Evolutionary conservation across 2,329 filamentous ascomycete genomes (phyloP).

Genomic region (Talaromyces sp.): DNA sequence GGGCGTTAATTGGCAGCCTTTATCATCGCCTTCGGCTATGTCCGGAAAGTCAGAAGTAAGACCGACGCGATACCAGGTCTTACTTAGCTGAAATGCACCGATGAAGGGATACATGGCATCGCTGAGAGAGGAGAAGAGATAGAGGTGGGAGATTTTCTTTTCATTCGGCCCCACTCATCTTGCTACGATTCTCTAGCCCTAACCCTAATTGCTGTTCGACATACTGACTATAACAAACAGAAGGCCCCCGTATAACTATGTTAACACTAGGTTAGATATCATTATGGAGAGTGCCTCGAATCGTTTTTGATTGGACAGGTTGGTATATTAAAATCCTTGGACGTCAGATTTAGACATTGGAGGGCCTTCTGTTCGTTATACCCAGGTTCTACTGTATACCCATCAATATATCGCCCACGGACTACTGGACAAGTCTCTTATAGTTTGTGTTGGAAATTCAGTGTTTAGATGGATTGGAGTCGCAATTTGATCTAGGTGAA

Average conservation of each 20-base stretch:
- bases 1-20: constrained; percentile 37
- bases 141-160: not conserved
- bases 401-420: too few species aligned
- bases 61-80: constrained; percentile 53
- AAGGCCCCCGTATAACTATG: not conserved
- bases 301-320: too few species aligned
- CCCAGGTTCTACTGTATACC: too few species aligned
- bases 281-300: not conserved
- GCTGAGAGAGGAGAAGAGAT: not conserved
- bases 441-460: too few species aligned
- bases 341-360: too few species aligned
- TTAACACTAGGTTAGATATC: not conserved
- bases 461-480: too few species aligned
- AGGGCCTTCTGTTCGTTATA: too few species aligned
- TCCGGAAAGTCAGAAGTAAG: constrained; percentile 53
- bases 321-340: too few species aligned
- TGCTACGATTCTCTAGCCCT: not conserved
- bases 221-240: not conserved
- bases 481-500: too few species aligned
- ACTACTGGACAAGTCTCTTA: too few species aligned
- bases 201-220: not conserved
- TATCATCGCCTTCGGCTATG: constrained; percentile 36
- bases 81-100: constrained; percentile 19
- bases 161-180: not conserved
- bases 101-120: constrained; percentile 12